Evolutionary conservation across 139 green algal species (phyloP).

Genomic region (Picochlorum sp.): DNA sequence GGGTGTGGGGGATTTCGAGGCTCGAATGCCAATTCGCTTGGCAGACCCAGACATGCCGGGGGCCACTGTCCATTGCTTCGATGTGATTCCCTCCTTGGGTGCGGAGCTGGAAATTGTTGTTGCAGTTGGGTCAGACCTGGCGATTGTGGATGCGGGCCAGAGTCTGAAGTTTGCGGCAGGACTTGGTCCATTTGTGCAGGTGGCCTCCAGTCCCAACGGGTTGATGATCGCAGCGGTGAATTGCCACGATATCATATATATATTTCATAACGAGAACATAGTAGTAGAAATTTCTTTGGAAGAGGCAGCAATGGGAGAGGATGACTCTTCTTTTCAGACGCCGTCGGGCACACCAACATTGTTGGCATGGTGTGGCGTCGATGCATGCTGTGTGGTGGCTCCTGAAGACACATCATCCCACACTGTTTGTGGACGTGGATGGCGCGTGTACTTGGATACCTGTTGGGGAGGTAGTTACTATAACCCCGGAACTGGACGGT

Average conservation of each 20-base stretch:
- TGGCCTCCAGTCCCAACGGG: conserved; percentile 57
- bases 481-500: conserved; percentile 56
- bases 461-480: background rate
- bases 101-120: conserved; percentile 60
- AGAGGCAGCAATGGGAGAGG: background rate
- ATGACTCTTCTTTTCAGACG: conserved; percentile 10
- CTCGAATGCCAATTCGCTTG: conserved; percentile 41
- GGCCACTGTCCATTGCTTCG: conserved; percentile 38
- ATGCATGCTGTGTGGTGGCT: conserved; percentile 70
- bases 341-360: conserved; percentile 36
- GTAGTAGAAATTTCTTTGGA: background rate
- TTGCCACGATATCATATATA: conserved; percentile 19
- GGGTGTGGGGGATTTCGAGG: conserved; percentile 34
- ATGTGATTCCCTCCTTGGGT: conserved; percentile 53
- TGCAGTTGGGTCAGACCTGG: conserved; percentile 38
- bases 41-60: conserved; percentile 10
- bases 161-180: conserved; percentile 22
- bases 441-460: conserved; percentile 19
- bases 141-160: conserved; percentile 46
- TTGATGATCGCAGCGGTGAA: conserved; percentile 59
- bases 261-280: conserved; percentile 6
- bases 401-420: conserved; percentile 41
- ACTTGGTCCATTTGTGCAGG: conserved; percentile 18
- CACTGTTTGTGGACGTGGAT: conserved; percentile 27
- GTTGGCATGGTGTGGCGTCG: conserved; percentile 76